Evolutionary conservation across 805 yeast species (phyloP), one percentile per base, ranked within the genome.

Genomic region (Hanseniaspora pseudoguilliermondii): DNA sequence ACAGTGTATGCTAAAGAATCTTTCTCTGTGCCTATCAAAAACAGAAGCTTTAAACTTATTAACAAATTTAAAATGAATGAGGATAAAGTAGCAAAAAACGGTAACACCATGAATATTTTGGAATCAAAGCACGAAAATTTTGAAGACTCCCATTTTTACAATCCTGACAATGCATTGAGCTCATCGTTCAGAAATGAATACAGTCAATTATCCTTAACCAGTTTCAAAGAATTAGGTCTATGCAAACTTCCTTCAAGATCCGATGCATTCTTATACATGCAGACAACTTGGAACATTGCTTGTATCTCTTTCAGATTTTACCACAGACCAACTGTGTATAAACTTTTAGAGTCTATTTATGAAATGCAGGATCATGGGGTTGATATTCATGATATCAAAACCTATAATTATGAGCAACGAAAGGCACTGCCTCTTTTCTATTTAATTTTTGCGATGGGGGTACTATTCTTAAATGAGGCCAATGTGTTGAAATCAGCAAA

Each of bases 401-500:
- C 78, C 57, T 84, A 82, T 66, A 80, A 86, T 2, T 82, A 83
- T 60, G 76, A 84, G 58, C 95, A 86, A 65, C 83, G 79, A 58
- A 77, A 80, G 61, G 84, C 87, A 59, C 69, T 86, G 53, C 95
- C 96, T 0, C 74, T 89, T 58, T 81, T 88, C 43, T 88, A 88
- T 68, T 80, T 93, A 0, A 85, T 87, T n/a, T 75, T 89, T 70
- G 95, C 96, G 0, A 86, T 88, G 60, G 96, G 96, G 16, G 86
- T 88, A 3, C 71, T 88, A 39, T 86, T 89, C 62, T 75, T 79
- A 39, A 81, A 81, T 63, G 74, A 75, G 59, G 21, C 38, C 20
- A 46, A 34, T 34, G 18, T 46, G 3, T 13, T 46, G 11, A 46
- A 46, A 11, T 18, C 38, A 2, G 5, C 32, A 11, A 46, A 46